Evolutionary conservation across 2,329 filamentous ascomycete genomes (phyloP).

Genomic region (Cercospora zeae-maydis): DNA sequence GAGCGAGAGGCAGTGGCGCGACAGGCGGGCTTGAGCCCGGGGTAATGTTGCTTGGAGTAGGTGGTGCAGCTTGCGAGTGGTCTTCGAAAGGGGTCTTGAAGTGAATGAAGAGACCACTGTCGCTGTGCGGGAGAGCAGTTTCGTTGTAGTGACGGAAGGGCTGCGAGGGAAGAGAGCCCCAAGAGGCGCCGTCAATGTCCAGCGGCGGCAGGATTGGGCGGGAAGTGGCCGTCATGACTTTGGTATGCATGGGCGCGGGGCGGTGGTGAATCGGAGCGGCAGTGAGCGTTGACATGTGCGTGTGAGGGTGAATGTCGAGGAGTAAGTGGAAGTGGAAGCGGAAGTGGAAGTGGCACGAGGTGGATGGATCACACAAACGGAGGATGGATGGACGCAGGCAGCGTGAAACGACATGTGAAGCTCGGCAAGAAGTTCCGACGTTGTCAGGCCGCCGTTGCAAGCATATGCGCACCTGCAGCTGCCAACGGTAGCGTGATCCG

Average conservation of each 20-base stretch:
- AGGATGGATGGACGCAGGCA: background rate
- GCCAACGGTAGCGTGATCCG: background rate
- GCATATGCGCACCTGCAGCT: background rate
- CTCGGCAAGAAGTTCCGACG: background rate
- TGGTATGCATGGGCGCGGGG: background rate
- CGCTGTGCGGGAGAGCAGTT: background rate
- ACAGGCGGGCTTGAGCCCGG: background rate
- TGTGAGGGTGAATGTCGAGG: background rate
- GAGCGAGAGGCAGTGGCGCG: background rate
- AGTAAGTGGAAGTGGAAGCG: background rate
- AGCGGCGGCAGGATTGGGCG: background rate
- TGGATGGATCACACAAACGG: too few relatives aligned
- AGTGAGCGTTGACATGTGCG: background rate
- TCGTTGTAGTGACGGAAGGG: background rate
- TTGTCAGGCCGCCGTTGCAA: background rate
- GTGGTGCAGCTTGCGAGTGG: background rate
- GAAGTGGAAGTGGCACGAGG: background rate
- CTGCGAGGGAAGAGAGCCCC: background rate
- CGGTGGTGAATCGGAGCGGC: background rate
- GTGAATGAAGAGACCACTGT: background rate
- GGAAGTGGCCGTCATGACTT: background rate
- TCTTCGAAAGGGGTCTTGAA: background rate
- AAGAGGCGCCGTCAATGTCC: background rate
- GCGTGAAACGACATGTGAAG: background rate
- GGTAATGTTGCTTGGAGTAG: background rate